These are phyloP conservation scores for Gossypium sturtianum DNA, from an alignment of 345 rosid species.

Conservation along the genomic window DNA sequence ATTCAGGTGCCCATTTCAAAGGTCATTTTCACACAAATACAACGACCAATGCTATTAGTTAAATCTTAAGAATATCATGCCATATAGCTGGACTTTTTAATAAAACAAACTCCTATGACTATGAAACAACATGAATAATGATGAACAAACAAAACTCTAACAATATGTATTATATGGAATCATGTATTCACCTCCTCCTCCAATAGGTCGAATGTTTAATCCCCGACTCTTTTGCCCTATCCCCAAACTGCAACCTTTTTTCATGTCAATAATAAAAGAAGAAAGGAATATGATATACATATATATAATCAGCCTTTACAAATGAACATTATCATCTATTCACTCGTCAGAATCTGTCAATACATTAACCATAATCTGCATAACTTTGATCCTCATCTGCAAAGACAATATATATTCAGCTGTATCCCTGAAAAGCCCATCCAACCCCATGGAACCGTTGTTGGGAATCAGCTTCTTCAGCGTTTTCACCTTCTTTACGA, in stretches of 20 bases:
- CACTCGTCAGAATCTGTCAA: conserved; percentile 40
- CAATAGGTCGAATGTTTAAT: neutral
- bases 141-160: neutral
- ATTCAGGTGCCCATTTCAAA: neutral
- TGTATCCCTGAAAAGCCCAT: conserved; percentile 73
- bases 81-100: neutral
- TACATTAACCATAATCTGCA: conserved; percentile 70
- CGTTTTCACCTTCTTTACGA: conserved; percentile 38
- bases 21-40: conserved; percentile 11
- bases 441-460: conserved; percentile 41
- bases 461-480: conserved; percentile 71
- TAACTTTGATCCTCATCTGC: conserved; percentile 62
- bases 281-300: neutral
- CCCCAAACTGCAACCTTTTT: no score
- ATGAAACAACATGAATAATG: neutral
- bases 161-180: neutral
- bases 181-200: neutral
- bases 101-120: neutral
- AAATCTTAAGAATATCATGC: neutral
- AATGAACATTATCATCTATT: neutral
- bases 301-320: neutral
- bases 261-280: no score
- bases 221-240: neutral
- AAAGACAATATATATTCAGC: conserved; percentile 72
- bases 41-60: neutral